phyloP scores from a whole-genome alignment of 2,329 filamentous ascomycete species.

The Elsinoe ampelina region DNA sequence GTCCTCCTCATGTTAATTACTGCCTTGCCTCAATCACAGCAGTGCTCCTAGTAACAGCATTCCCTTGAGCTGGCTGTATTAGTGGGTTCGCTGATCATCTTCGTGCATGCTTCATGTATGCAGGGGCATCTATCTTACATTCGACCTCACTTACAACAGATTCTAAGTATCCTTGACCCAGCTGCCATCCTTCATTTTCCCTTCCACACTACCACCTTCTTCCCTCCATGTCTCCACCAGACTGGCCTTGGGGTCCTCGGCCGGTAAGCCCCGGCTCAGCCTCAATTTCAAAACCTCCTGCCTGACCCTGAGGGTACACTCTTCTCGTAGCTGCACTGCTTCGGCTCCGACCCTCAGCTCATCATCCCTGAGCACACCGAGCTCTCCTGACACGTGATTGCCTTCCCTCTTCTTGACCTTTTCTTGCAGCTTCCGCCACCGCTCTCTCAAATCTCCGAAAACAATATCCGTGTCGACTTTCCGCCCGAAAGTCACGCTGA shows the following conservation, averaged over 20 bases:
- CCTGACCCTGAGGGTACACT: conserved; percentile 69
- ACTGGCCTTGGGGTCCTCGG: conserved; percentile 68
- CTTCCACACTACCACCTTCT: conserved; percentile 46
- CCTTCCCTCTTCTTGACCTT: conserved; percentile 39
- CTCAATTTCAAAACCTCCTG: conserved; percentile 73
- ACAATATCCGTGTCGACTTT: conserved; percentile 60
- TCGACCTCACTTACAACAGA: background rate
- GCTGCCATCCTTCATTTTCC: conserved; percentile 52
- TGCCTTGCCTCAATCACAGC: no score
- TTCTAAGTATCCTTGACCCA: conserved; percentile 48
- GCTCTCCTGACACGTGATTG: conserved; percentile 24
- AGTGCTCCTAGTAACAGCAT: no score
- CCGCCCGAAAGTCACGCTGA: conserved; percentile 71
- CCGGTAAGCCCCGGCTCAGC: conserved; percentile 59
- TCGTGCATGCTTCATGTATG: background rate
- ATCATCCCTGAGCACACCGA: conserved; percentile 58
- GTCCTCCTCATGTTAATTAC: no score
- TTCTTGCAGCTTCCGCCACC: conserved; percentile 62
- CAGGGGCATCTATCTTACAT: background rate
- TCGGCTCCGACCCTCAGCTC: conserved; percentile 61
- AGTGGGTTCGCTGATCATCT: background rate
- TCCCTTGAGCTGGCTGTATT: no score
- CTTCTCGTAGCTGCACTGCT: conserved; percentile 64
- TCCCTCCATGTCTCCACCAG: conserved; percentile 71
- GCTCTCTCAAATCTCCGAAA: conserved; percentile 66